Evolutionary conservation across 768 basidiomycete genomes (phyloP).

Genomic region (Rhizopogon vulgaris): DNA sequence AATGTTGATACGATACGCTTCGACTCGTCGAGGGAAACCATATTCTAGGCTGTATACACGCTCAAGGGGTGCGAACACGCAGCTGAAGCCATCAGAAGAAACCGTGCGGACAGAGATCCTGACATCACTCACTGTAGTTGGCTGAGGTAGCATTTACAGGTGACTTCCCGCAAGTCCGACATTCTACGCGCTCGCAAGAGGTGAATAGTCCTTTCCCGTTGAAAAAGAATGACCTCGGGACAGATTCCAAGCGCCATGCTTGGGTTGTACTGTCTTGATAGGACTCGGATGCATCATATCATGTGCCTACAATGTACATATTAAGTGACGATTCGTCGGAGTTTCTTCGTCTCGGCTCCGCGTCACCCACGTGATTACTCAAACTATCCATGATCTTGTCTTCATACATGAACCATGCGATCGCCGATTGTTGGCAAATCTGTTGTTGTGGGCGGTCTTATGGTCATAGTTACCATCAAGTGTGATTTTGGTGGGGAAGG

Average conservation of each 20-base stretch:
- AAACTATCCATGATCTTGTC: conserved; percentile 19
- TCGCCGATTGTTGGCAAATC: too few species aligned
- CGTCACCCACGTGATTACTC: too few species aligned
- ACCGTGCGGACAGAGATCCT: conserved; percentile 48
- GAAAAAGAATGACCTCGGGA: conserved; percentile 39
- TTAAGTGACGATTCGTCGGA: too few species aligned
- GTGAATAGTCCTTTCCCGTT: conserved; percentile 40
- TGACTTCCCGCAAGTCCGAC: conserved; percentile 49
- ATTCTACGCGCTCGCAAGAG: conserved; percentile 51
- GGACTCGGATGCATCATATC: conserved; percentile 52
- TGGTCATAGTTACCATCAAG: conserved; percentile 35
- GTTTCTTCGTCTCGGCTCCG: conserved; percentile 26
- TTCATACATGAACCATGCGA: conserved; percentile 54
- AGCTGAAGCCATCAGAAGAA: conserved; percentile 59
- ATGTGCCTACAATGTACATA: conserved; percentile 52
- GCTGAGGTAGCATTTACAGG: conserved; percentile 49
- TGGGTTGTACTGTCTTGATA: conserved; percentile 45
- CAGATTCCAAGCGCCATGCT: conserved; percentile 46
- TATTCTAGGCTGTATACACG: conserved; percentile 51
- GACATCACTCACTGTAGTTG: conserved; percentile 51
- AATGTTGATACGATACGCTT: too few species aligned
- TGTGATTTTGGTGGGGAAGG: conserved; percentile 43
- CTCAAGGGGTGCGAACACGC: conserved; percentile 59
- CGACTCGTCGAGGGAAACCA: conserved; percentile 1
- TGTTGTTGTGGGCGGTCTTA: conserved; percentile 42